Evolutionary conservation across 2,329 filamentous ascomycete species (phyloP).

Genomic region (Sphaerostilbella broomeana): DNA sequence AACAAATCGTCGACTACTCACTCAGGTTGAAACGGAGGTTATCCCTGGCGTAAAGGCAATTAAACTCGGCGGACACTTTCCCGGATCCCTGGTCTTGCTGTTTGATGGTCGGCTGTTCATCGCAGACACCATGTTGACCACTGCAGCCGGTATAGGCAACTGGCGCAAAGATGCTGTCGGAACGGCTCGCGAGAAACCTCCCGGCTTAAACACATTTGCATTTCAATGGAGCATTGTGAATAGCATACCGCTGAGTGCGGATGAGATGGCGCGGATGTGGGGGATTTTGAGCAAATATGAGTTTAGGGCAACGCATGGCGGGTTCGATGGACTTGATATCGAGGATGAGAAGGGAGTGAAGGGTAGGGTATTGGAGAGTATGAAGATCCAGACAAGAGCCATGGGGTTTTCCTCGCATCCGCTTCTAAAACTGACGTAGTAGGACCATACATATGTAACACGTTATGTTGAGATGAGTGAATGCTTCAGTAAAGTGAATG

Average conservation of each 20-base stretch:
- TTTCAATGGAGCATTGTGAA: conserved; percentile 78
- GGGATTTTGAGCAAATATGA: conserved; percentile 52
- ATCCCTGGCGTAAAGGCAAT: conserved; percentile 51
- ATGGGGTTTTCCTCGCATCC: conserved; percentile 41
- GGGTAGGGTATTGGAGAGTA: conserved; percentile 62
- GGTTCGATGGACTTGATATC: conserved; percentile 59
- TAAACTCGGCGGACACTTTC: conserved; percentile 74
- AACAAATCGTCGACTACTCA: conserved; percentile 42
- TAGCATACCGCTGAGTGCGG: conserved; percentile 61
- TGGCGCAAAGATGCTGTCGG: conserved; percentile 39
- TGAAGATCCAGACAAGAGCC: conserved; percentile 61
- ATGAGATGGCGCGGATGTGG: conserved; percentile 64
- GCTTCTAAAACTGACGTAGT: conserved; percentile 27
- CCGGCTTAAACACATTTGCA: conserved; percentile 48
- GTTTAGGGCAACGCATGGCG: conserved; percentile 62
- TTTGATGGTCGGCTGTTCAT: conserved; percentile 59
- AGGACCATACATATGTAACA: no score
- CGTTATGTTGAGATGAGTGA: no score
- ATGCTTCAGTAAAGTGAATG: no score
- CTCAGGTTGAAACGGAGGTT: conserved; percentile 35
- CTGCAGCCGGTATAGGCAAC: conserved; percentile 47
- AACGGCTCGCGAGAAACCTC: conserved; percentile 29
- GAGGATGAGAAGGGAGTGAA: conserved; percentile 51
- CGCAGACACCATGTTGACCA: conserved; percentile 70
- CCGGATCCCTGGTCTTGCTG: conserved; percentile 62